Base-by-base conservation (phyloP, 2,329 filamentous ascomycete species). In the Ceratocystis colombiana region DNA sequence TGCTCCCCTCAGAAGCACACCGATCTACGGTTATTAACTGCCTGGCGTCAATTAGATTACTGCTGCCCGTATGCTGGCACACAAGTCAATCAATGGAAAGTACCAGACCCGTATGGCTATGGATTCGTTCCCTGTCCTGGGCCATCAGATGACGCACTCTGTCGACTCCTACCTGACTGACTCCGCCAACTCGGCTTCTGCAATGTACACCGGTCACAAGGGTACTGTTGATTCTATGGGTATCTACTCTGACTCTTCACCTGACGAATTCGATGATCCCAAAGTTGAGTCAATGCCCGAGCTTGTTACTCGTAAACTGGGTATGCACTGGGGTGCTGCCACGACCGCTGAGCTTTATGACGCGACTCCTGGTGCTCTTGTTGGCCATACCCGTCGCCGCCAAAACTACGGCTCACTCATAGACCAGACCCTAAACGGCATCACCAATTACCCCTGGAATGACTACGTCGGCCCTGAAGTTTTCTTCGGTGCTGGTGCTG, bases 121-220 rank as follows among this genome's bases (percentile, higher is more conserved):
- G 79, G 90, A 95, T 77, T 82, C 90, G 72, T 94, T 94, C 76
- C 89, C 90, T 2, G 83, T 92, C n/a, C 73, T 93, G 10, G 90
- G 90, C 22, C 89, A 95, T 74, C 89, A 93, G 76, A 93, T 94
- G 86, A 92, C 89, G 12, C 89, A 93, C 76, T 92, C 88, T 1
- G 84, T 94, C 72, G 89, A 93, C 77, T 85, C 80, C 62, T 93
- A 89, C 79, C 93, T 94, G 73, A 94, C 89, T 46, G 89, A 94
- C 75, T 90, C 87, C 68, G 90, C 90, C 76, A 94, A 94, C 77
- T 90, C 87, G 4, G 89, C 89, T 3, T 89, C 87, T 55, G 88
- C 89, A 17, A 79, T 94, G 20, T 94, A 93, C 77, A 85, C 83
- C 28, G 90, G 90, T 44, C 89, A 94, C 79, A 94, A 94, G 80